phyloP scores from a whole-genome alignment of 23 red algal species.

The Gracilaria domingensis region DNA sequence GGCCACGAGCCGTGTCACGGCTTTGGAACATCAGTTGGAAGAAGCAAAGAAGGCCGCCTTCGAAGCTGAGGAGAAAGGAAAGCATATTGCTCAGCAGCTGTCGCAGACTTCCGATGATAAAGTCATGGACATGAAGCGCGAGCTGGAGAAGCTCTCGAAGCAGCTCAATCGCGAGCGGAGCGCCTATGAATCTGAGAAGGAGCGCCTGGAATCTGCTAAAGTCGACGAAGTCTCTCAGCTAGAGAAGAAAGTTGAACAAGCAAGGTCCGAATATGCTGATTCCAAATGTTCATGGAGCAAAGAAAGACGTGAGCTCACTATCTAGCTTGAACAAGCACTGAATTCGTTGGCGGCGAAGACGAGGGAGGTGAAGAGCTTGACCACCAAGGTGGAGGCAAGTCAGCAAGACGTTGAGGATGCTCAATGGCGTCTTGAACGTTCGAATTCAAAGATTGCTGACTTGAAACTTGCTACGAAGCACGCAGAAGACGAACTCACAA shows the following conservation, averaged over 20 bases:
- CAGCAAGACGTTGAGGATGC: constrained; percentile 55
- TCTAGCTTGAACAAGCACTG: constrained; percentile 47
- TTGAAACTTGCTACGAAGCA: constrained; percentile 43
- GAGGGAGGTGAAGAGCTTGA: constrained; percentile 48
- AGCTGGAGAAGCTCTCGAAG: neutral
- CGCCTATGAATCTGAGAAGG: constrained; percentile 41
- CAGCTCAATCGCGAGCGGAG: constrained; percentile 37
- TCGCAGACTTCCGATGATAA: constrained; percentile 31
- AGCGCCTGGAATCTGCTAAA: constrained; percentile 4
- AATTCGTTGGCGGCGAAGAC: constrained; percentile 34
- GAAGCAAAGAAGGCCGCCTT: constrained; percentile 6
- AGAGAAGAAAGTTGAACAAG: constrained; percentile 29
- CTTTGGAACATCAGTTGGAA: constrained; percentile 10
- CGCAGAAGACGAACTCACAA: constrained; percentile 37
- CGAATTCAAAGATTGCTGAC: constrained; percentile 48
- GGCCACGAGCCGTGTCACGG: neutral
- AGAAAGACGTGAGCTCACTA: constrained; percentile 42
- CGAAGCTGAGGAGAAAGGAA: constrained; percentile 39
- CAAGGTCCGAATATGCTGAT: constrained; percentile 31
- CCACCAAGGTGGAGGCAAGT: constrained; percentile 38
- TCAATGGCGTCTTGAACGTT: constrained; percentile 63
- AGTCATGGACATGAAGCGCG: constrained; percentile 16
- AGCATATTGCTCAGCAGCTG: constrained; percentile 10
- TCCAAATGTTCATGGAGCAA: constrained; percentile 16
- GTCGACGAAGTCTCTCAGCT: constrained; percentile 35